phyloP scores from a whole-genome alignment of 2,329 filamentous ascomycete genomes.

The Calonectria hongkongensis region DNA sequence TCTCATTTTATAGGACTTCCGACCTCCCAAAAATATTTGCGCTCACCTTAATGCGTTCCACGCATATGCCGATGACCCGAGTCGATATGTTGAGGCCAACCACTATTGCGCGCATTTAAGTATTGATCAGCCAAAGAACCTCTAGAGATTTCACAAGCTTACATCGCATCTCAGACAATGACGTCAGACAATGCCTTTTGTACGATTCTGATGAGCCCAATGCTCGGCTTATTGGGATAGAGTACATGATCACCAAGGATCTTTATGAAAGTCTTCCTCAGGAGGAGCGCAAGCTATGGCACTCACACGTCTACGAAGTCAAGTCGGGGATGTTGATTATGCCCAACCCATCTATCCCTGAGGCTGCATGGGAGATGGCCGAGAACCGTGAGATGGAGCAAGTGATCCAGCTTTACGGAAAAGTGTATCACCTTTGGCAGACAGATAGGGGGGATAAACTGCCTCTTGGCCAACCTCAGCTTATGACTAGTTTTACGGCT shows the following conservation, averaged over 20 bases:
- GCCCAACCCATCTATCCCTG: conserved; percentile 77
- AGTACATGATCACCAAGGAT: conserved; percentile 87
- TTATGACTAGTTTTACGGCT: conserved; percentile 73
- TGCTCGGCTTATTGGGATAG: conserved; percentile 87
- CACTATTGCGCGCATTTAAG: conserved; percentile 89
- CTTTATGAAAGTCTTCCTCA: conserved; percentile 79
- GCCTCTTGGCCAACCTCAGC: conserved; percentile 70
- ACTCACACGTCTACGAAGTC: conserved; percentile 83
- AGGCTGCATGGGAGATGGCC: conserved; percentile 81
- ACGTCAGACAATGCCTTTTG: conserved; percentile 89
- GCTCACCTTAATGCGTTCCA: conserved; percentile 93
- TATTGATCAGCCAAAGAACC: conserved; percentile 26
- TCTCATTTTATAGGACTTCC: conserved; percentile 72
- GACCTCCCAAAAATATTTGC: conserved; percentile 83
- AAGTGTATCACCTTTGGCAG: conserved; percentile 92
- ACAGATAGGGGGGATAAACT: conserved; percentile 81
- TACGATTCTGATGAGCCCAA: conserved; percentile 82
- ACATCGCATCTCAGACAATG: conserved; percentile 60
- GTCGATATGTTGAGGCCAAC: conserved; percentile 83
- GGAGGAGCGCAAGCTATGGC: conserved; percentile 86
- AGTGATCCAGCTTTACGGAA: conserved; percentile 85
- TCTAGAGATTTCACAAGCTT: background rate
- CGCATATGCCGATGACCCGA: conserved; percentile 83
- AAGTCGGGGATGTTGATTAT: conserved; percentile 87
- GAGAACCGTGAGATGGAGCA: conserved; percentile 89